Conservation (phyloP, 2,329 filamentous ascomycete species). For the Botrytis cinerea region DNA sequence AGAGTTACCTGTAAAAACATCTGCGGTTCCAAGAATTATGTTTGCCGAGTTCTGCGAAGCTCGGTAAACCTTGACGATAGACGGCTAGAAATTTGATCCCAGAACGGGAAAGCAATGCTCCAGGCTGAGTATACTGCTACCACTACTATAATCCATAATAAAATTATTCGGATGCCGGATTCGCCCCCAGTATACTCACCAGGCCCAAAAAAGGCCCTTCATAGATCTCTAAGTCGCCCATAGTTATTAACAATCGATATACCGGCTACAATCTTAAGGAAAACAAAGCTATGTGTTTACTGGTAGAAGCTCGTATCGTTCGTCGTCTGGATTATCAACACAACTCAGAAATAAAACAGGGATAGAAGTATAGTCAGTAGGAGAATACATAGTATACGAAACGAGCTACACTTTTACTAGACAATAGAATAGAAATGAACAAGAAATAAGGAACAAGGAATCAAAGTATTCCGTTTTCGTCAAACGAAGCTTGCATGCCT, state of each 20-base stretch:
- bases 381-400: not conserved
- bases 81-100: too few species aligned
- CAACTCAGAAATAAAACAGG: not conserved
- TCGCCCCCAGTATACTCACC: not conserved
- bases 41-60: not conserved
- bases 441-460: not conserved
- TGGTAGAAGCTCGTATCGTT: not conserved
- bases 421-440: not conserved
- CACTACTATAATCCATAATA: not conserved
- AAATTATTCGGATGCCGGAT: not conserved
- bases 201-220: not conserved
- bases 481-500: not conserved
- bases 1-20: not conserved
- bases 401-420: not conserved
- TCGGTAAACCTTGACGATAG: not conserved
- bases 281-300: not conserved
- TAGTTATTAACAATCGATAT: not conserved
- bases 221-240: not conserved
- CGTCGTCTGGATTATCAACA: not conserved
- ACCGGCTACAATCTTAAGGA: not conserved
- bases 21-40: not conserved
- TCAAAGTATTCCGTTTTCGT: slow-evolving; percentile 2
- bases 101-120: not conserved
- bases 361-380: not conserved
- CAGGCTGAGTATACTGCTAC: not conserved